These are phyloP conservation scores for Fraxinus cuspidata DNA, from an alignment of 257 asterid genomes.

Conservation along the genomic window DNA sequence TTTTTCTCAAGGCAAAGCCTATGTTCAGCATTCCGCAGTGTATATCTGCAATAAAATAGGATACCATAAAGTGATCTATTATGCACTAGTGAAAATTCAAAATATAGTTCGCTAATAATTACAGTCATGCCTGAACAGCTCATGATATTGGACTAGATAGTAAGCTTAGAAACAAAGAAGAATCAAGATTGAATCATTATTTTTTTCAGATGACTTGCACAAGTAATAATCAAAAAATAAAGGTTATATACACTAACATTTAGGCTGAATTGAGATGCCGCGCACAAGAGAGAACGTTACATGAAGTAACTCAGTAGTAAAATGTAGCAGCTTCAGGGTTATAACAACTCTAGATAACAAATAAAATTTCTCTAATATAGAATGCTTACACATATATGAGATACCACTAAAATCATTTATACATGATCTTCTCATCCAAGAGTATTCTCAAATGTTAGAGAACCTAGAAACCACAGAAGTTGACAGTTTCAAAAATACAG, in stretches of 20 bases:
- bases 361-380: background rate
- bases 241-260: background rate
- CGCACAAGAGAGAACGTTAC: background rate
- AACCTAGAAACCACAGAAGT: background rate
- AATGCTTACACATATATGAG: background rate
- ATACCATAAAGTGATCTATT: constrained; percentile 9
- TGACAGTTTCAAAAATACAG: background rate
- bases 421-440: background rate
- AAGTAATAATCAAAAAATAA: background rate
- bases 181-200: background rate
- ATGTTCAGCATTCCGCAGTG: constrained; percentile 90
- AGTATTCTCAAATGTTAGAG: background rate
- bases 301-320: background rate
- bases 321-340: background rate
- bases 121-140: background rate
- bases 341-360: background rate
- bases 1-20: constrained; percentile 88
- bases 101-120: background rate
- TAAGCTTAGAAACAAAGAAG: background rate
- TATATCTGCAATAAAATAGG: constrained; percentile 57
- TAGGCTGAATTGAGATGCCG: background rate
- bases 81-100: background rate
- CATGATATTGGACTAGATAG: background rate
- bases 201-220: background rate
- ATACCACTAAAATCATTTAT: background rate